Conservation (phyloP, 768 basidiomycete genomes). For the Naganishia antarctica region DNA sequence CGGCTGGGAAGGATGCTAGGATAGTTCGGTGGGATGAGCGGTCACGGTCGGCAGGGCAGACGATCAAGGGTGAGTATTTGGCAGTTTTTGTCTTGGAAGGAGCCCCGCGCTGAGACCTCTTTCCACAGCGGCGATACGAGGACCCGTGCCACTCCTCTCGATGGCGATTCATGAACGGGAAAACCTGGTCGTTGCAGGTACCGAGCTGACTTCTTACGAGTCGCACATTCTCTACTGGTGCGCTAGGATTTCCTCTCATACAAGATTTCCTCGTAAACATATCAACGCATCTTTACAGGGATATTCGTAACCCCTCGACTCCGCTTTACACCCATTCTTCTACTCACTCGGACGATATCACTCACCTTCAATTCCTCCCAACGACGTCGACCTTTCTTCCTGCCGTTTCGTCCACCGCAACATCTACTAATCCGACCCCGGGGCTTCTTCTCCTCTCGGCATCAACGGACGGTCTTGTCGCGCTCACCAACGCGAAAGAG, state of each 20-base stretch:
- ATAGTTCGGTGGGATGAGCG: slow-evolving; percentile 49
- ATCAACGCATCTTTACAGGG: slow-evolving; percentile 43
- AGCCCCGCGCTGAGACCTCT: neutral
- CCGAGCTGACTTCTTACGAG: slow-evolving; percentile 73
- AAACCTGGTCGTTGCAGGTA: slow-evolving; percentile 71
- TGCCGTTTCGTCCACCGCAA: slow-evolving; percentile 26
- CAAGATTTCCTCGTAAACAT: neutral
- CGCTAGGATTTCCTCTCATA: slow-evolving; percentile 44
- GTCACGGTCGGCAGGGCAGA: slow-evolving; percentile 33
- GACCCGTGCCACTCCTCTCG: slow-evolving; percentile 41
- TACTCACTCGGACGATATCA: slow-evolving; percentile 91
- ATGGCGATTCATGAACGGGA: slow-evolving; percentile 40
- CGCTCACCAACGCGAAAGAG: slow-evolving; percentile 54
- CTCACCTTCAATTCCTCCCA: slow-evolving; percentile 60
- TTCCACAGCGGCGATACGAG: slow-evolving; percentile 37
- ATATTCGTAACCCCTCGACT: slow-evolving; percentile 68
- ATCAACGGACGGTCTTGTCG: slow-evolving; percentile 77
- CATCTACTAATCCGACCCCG: slow-evolving; percentile 39
- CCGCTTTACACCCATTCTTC: slow-evolving; percentile 72
- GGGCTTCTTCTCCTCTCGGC: slow-evolving; percentile 64
- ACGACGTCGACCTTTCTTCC: slow-evolving; percentile 38
- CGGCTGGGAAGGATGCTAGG: slow-evolving; percentile 39
- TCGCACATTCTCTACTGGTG: slow-evolving; percentile 70
- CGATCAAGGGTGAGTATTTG: slow-evolving; percentile 40
- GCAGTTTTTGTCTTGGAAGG: neutral